Base-by-base conservation (phyloP, 768 basidiomycete genomes). In the Pisolithus marmoratus region DNA sequence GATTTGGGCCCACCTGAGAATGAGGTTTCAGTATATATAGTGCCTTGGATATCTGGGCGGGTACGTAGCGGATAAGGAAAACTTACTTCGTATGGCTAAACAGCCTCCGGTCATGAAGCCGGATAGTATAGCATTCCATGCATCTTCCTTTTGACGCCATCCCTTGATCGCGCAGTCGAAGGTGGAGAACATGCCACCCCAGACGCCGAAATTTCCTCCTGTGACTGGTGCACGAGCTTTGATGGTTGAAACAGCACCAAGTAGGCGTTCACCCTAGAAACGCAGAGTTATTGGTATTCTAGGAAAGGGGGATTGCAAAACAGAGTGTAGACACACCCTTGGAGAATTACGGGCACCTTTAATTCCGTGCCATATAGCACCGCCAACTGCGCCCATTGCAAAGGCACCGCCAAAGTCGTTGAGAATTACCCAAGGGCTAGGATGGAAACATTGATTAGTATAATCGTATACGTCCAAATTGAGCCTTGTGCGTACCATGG, bases 41-140 rank as follows among this genome's bases (percentile, higher is more conserved):
- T n/a, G 14, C 34, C n/a, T n/a, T n/a, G n/a, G n/a, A n/a, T 34
- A 15, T 34, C 34, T 6, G 20, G 19, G 23, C 24, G 38, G 5
- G 15, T 20, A 53, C 2, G 19, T 20, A 37, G 8, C 38, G 43
- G 23, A 24, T 12, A 41, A 27, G 8, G 23, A 27, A 12, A 15
- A 84, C 90, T 72, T 69, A 96, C 95, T 91, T 74, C 95, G 81
- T 55, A 89, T 81, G 52, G 95, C 96, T 49, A 97, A 72, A 68
- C 90, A 94, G 50, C 96, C 96, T 70, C 96, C 96, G 9, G 96
- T 98, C 84, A 96, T 81, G 74, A 99, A 99, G 42, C 96, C 96
- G 23, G 94, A 93, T 47, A 96, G 87, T 62, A 99, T 98, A 38
- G 94, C 94, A 65, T 99, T 99, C 94, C 94, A 99, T 48, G 95